These are phyloP conservation scores for Biancaea sappan DNA, from an alignment of 306 rosid genomes.

Conservation along the genomic window DNA sequence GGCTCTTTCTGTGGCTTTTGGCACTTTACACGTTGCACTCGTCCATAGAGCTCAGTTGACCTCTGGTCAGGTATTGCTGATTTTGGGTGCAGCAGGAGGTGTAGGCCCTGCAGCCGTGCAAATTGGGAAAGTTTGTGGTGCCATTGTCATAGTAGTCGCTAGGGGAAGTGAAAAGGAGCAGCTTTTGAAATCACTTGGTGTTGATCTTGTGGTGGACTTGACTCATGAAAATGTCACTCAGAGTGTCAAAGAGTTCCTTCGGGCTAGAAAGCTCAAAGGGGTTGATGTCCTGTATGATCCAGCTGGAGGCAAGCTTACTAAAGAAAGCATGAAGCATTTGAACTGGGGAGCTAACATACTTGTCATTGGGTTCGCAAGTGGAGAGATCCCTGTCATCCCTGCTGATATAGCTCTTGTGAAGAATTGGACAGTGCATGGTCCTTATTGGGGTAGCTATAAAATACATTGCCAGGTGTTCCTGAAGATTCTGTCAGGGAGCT, in stretches of 20 bases:
- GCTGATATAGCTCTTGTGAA: conserved; percentile 89
- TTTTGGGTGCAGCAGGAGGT: conserved; percentile 97
- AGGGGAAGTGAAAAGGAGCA: conserved; percentile 86
- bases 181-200: conserved; percentile 72
- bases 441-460: conserved; percentile 93
- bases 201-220: conserved; percentile 92
- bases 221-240: conserved; percentile 56
- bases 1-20: conserved; percentile 88
- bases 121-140: conserved; percentile 85
- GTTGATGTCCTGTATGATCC: conserved; percentile 94
- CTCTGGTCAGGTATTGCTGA: conserved; percentile 86
- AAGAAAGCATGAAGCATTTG: conserved; percentile 74
- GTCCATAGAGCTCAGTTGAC: conserved; percentile 75
- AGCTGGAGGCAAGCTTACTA: conserved; percentile 85
- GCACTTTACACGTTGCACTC: conserved; percentile 92
- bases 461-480: conserved; percentile 73
- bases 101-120: conserved; percentile 95
- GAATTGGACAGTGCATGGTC: conserved; percentile 99
- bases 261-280: conserved; percentile 76
- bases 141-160: conserved; percentile 88
- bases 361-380: conserved; percentile 93
- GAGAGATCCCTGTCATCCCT: conserved; percentile 92
- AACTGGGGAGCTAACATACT: conserved; percentile 93
- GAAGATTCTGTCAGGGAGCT: conserved; percentile 82
- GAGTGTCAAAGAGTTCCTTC: conserved; percentile 74